These are phyloP conservation scores for Fusarium pseudocircinatum DNA, from an alignment of 2,329 filamentous ascomycete species.

Conservation along the genomic window DNA sequence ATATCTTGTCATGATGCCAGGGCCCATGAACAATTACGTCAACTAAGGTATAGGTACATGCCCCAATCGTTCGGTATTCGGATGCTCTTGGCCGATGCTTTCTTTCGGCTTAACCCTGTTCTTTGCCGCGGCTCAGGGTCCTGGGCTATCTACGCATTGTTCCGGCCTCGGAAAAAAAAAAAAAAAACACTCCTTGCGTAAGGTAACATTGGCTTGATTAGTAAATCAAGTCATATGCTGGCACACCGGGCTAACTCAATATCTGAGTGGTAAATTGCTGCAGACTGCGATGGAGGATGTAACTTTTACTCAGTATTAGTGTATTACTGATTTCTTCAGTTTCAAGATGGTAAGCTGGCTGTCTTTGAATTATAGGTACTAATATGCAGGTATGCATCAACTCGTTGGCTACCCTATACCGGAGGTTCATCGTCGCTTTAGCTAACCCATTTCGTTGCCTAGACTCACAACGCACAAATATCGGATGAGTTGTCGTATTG, in stretches of 20 bases:
- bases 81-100: conserved; percentile 29
- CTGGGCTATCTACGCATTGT: conserved; percentile 39
- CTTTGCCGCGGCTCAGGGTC: conserved; percentile 27
- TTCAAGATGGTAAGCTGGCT: background rate
- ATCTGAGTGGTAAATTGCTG: no score
- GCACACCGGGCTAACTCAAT: no score
- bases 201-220: no score
- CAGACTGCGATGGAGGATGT: no score
- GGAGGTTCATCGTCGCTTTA: no score
- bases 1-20: background rate
- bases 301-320: no score
- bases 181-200: no score
- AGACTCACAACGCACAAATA: background rate
- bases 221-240: no score
- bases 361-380: background rate
- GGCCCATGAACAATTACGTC: conserved; percentile 31
- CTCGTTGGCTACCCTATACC: background rate
- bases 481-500: background rate
- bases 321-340: background rate
- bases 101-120: conserved; percentile 34
- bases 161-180: conserved; percentile 29
- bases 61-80: conserved; percentile 35
- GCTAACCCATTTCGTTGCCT: background rate
- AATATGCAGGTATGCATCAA: background rate
- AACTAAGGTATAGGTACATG: no score